Base-by-base conservation (phyloP, 2,329 filamentous ascomycete species). In the Macroventuria anomochaeta region DNA sequence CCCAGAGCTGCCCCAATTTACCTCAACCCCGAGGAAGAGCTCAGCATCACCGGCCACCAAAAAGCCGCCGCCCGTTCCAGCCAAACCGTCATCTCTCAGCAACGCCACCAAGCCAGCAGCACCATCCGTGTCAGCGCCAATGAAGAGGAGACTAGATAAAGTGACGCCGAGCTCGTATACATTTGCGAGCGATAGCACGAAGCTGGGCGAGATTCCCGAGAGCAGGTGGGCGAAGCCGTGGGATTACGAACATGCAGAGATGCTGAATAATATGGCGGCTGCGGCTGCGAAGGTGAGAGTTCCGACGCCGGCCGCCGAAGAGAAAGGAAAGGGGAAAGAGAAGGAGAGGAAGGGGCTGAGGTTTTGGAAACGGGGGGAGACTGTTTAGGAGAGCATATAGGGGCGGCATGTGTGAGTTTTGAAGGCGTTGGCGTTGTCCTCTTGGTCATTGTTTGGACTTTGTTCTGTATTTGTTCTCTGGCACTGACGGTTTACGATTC, bases 171-270 rank as follows among this genome's bases (percentile, higher is more conserved):
- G 74, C 7, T 71, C 68, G 31, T 77, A 77, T 49, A 79, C 77
- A 1, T 74, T 79, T 48, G 74, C 76, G 5, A 77, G 76, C 10
- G 75, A 75, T 17, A 77, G 76, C 62, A 81, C 79, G 3, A 79
- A 79, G 63, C 67, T 81, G 7, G 79, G 79, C 36, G 79, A 80
- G 58, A 80, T 81, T 5, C 78, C 79, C 4, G 64, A 78, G 64
- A 70, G 74, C 31, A 72, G 74, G 39, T 80, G 79, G 79, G 67
- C 70, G 0, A 67, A 55, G 47, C 76, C 77, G 5, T 79, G 69
- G 49, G 75, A 80, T 47, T 76, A 73, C 39, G 75, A 75, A 28
- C 72, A 70, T 28, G 77, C 76, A 46, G 75, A 74, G 37, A 62
- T 73, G 18, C 57, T 75, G 60, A 80, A 80, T 49, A 61, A 62